Percentiles rank a stretch among this genome's conserved stretches.
Conservation (phyloP, 805 yeast species). For the Pichia sporocuriosa region DNA sequence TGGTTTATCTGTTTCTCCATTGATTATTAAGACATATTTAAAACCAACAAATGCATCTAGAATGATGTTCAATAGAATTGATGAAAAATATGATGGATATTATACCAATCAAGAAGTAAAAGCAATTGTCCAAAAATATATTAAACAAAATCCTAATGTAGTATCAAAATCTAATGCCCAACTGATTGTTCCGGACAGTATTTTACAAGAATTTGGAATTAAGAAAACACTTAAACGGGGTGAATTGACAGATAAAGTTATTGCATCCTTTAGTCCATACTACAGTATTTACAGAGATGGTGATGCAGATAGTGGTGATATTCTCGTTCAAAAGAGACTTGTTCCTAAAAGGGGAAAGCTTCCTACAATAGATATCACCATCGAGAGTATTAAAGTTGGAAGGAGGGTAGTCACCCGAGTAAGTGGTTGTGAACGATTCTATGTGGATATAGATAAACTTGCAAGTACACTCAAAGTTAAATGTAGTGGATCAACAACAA, state of each 20-base stretch:
- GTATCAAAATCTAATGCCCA: slow-evolving; percentile 43
- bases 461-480: slow-evolving; percentile 65
- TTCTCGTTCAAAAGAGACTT: slow-evolving; percentile 15
- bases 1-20: not conserved
- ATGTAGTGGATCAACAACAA: slow-evolving; percentile 86
- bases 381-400: slow-evolving; percentile 74
- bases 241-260: not conserved
- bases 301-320: slow-evolving; percentile 18
- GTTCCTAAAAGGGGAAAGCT: slow-evolving; percentile 54
- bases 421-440: slow-evolving; percentile 59
- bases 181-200: slow-evolving; percentile 48
- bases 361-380: slow-evolving; percentile 56
- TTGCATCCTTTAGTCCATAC: slow-evolving; percentile 10
- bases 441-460: slow-evolving; percentile 55
- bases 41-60: slow-evolving; percentile 50
- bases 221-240: slow-evolving; percentile 28
- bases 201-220: slow-evolving; percentile 34
- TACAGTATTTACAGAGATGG: slow-evolving; percentile 9
- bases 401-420: slow-evolving; percentile 73
- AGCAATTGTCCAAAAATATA: slow-evolving; percentile 47
- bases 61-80: slow-evolving; percentile 38
- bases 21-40: slow-evolving; percentile 37
- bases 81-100: slow-evolving; percentile 31
- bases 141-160: slow-evolving; percentile 44
- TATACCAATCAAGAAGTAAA: slow-evolving; percentile 54